These are phyloP conservation scores for Catharanthus roseus DNA, from an alignment of 257 asterid species.

Conservation along the genomic window DNA sequence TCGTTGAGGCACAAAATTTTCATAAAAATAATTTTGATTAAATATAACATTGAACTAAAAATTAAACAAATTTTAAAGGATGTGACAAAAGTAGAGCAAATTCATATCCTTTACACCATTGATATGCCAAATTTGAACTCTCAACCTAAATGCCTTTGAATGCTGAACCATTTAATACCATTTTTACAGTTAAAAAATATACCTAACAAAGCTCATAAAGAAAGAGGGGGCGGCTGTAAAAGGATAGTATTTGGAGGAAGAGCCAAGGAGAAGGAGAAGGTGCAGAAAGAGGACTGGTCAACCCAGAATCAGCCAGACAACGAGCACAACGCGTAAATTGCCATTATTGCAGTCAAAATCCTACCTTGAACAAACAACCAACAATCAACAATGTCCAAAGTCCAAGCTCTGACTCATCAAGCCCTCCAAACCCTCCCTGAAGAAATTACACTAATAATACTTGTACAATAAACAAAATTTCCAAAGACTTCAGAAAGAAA, in stretches of 20 bases:
- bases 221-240: too few relatives aligned
- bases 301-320: conserved; percentile 11
- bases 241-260: too few relatives aligned
- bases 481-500: not conserved
- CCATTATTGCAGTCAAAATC: conserved; percentile 23
- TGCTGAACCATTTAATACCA: too few relatives aligned
- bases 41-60: too few relatives aligned
- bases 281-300: conserved; percentile 19
- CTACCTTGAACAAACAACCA: conserved; percentile 34
- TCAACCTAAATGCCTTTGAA: too few relatives aligned
- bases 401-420: conserved; percentile 85
- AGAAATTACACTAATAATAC: not conserved
- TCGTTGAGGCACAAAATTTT: too few relatives aligned
- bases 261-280: too few relatives aligned
- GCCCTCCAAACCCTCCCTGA: conserved; percentile 7
- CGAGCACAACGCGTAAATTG: conserved; percentile 19
- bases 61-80: too few relatives aligned
- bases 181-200: too few relatives aligned
- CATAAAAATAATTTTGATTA: too few relatives aligned
- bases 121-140: conserved; percentile 4
- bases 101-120: not conserved
- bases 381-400: conserved; percentile 57
- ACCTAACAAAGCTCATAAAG: too few relatives aligned
- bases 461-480: not conserved
- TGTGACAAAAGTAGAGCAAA: too few relatives aligned